phyloP scores from a whole-genome alignment of 495 filamentous ascomycete species.

The Aspergillus campestris region DNA sequence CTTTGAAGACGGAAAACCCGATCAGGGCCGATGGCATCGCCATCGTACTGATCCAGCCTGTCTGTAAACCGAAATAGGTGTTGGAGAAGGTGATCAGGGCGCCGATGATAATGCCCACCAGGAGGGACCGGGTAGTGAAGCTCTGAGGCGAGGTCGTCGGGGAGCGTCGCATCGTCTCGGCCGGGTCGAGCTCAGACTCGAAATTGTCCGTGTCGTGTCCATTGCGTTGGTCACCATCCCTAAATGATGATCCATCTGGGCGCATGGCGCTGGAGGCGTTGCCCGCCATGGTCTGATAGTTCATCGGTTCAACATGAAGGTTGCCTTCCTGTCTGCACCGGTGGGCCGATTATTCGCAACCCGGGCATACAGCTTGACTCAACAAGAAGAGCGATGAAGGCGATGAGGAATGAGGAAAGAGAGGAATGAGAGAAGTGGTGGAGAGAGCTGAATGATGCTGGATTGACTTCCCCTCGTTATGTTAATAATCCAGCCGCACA shows the following conservation, averaged over 20 bases:
- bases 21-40: constrained; percentile 90
- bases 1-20: constrained; percentile 93
- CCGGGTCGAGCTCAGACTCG: neutral
- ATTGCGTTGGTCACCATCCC: constrained; percentile 1
- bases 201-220: neutral
- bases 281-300: constrained; percentile 31
- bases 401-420: no score
- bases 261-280: constrained; percentile 12
- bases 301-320: constrained; percentile 18
- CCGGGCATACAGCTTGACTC: no score
- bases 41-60: constrained; percentile 83
- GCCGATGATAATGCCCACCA: constrained; percentile 76
- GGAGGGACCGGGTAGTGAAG: constrained; percentile 76
- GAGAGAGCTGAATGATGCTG: no score
- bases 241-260: neutral
- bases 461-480: no score
- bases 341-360: neutral
- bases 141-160: constrained; percentile 30
- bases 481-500: no score
- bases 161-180: neutral
- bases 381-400: no score
- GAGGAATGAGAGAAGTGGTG: no score
- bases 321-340: neutral
- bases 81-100: constrained; percentile 90
- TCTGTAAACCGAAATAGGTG: constrained; percentile 96